Base-by-base conservation (phyloP, 2,329 filamentous ascomycete species). In the Fusarium torulosum region DNA sequence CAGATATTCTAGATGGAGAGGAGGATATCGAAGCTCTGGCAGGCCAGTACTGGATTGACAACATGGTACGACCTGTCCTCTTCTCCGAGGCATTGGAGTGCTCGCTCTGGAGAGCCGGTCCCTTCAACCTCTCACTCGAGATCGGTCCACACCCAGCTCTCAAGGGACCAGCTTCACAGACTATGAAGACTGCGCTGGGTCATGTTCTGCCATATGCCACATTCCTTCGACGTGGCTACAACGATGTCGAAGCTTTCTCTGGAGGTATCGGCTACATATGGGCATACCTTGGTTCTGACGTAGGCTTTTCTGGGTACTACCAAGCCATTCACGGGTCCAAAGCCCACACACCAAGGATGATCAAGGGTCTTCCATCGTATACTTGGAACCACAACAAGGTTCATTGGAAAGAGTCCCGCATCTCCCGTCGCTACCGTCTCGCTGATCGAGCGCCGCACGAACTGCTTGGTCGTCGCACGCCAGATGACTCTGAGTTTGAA, bases 1-100 rank as follows among this genome's bases (percentile, higher is more conserved):
- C 20, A 20, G 20, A 47, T 6, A 50, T 41, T 27, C 42, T 44
- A 7, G 49, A 50, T 33, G 45, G 53, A 0, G 21, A 53, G 10
- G 27, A 49, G n/a, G 53, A 50, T 10, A 35, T 55, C 4, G 29
- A n/a, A 4, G 53, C 25, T 8, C 13, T 54, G 4, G 15, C 40
- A 1, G 40, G 21, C 1, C 41, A 55, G n/a, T 59, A 59, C 6
- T 59, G 51, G 56, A 43, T 55, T 0, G 56, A 59, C 6, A 59
- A 56, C 1, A 56, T 59, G 56, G 35, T 42, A 3, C 35, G 43
- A 0, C 56, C 56, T 0, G 56, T 59, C 0, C 27, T 55, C 1
- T 59, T 59, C 35, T 46, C 56, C 1, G 35, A 35, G 2, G 56
- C 56, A 7, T 4, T 54, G 2, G 55, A 59, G n/a, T 38, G 43